Evolutionary conservation across 176 grass and related monocot species (phyloP), one percentile per base, ranked within the genome.

Genomic region (Zizania latifolia): DNA sequence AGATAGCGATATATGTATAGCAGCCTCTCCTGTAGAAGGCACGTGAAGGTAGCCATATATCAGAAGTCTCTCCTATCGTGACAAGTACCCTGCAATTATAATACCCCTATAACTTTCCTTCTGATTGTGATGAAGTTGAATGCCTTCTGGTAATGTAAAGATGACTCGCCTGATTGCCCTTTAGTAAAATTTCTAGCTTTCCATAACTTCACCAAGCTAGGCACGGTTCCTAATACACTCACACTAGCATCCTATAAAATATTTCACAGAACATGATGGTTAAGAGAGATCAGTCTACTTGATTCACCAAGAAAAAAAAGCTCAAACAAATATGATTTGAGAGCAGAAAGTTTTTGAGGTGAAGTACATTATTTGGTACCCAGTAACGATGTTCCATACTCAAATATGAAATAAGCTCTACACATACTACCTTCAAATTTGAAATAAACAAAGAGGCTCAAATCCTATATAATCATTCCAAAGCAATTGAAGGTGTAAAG

Each of bases 61-160:
- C 88, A 56, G 93, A 97, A 53, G 88, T 90, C 86, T 97, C 93
- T 21, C 93, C 93, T 26, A 90, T 93, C 46, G 87, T 84, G 5
- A 44, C 88, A 77, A 88, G 83, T 77, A 82, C 66, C 83, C 93
- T 97, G 74, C 34, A 65, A 72, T 24, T 61, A 82, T 40, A 57
- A 62, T 56, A 72, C n/a, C n/a, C n/a, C 21, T 34, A n/a, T 72
- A 71, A 66, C 21, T 74, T 43, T 19, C 33, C 44, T 77, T 73
- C 26, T 58, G 4, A n/a, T 72, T 48, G 5, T 65, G n/a, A n/a
- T n/a, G n/a, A n/a, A n/a, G n/a, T n/a, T n/a, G n/a, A n/a, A n/a
- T n/a, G n/a, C n/a, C n/a, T n/a, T n/a, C n/a, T n/a, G n/a, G n/a
- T n/a, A n/a, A n/a, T n/a, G n/a, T n/a, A n/a, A n/a, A n/a, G n/a